phyloP scores from a whole-genome alignment of 129 eudicot species.

The Centaurea solstitialis region DNA sequence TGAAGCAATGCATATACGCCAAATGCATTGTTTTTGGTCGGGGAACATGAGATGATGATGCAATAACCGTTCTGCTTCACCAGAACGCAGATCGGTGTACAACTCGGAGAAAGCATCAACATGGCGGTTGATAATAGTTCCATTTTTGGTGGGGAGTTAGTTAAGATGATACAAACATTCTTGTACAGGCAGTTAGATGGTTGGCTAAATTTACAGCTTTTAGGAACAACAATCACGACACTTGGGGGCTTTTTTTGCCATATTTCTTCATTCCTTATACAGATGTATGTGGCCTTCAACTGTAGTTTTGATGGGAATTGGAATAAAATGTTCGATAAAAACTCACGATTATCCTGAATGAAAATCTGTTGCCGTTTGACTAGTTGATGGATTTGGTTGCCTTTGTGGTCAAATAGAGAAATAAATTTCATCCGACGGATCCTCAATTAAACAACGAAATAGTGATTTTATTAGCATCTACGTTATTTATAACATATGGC shows the following conservation, averaged over 20 bases:
- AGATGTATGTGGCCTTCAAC: conserved; percentile 17
- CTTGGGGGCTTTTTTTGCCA: conserved; percentile 8
- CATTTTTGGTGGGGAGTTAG: conserved; percentile 48
- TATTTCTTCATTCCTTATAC: conserved; percentile 42
- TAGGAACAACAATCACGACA: conserved; percentile 23
- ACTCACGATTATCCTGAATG: neutral
- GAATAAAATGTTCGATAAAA: conserved; percentile 4
- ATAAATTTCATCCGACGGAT: no score
- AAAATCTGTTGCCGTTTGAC: no score
- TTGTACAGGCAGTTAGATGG: conserved; percentile 36
- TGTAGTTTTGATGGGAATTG: conserved; percentile 17
- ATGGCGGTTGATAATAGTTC: conserved; percentile 17
- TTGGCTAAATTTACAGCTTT: conserved; percentile 30
- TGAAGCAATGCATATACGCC: conserved; percentile 7
- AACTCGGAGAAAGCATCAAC: conserved; percentile 5
- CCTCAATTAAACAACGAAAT: no score
- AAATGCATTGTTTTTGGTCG: neutral
- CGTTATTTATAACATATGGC: neutral
- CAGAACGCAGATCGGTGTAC: neutral
- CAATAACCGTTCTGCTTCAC: neutral
- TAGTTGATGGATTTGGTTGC: no score
- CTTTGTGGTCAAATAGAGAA: no score
- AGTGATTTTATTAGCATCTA: neutral
- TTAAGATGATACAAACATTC: conserved; percentile 14
- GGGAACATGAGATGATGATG: neutral